Conservation (phyloP, 768 basidiomycete species). For the Sistotremastrum niveocremeum region DNA sequence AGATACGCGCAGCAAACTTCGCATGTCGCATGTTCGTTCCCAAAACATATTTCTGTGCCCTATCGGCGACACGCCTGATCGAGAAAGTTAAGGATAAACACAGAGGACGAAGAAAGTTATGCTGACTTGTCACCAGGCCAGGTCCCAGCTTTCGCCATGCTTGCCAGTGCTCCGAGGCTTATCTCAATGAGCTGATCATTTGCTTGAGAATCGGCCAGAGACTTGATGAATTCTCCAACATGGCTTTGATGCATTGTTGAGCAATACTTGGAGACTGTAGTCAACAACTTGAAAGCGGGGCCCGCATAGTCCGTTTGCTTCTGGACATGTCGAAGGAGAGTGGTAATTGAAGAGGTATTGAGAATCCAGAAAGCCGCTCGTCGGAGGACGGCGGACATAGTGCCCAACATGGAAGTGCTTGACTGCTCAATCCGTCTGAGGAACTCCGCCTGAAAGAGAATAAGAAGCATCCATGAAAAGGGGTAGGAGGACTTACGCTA, state of each 20-base stretch:
- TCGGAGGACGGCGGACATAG: constrained; percentile 60
- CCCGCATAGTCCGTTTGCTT: constrained; percentile 28
- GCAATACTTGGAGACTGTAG: constrained; percentile 57
- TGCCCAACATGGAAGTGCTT: constrained; percentile 42
- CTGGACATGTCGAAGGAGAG: constrained; percentile 56
- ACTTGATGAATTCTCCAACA: constrained; percentile 60
- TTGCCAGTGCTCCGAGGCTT: constrained; percentile 64
- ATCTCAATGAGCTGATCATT: constrained; percentile 40
- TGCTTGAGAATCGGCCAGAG: constrained; percentile 53
- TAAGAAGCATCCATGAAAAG: neutral
- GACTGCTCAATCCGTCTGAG: constrained; percentile 61
- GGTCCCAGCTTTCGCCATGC: constrained; percentile 39
- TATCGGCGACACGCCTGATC: constrained; percentile 51
- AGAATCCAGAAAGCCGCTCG: constrained; percentile 58
- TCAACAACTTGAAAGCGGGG: constrained; percentile 39
- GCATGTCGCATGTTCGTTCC: constrained; percentile 52
- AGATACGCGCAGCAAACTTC: constrained; percentile 73
- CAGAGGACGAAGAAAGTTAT: neutral
- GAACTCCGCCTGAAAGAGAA: constrained; percentile 53
- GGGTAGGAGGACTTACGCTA: constrained; percentile 31
- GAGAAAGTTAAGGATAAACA: neutral
- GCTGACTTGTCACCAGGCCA: constrained; percentile 56
- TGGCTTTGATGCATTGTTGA: constrained; percentile 65
- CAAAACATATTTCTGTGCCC: constrained; percentile 43
- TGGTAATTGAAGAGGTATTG: constrained; percentile 78